Conservation (phyloP, 2,329 filamentous ascomycete species). For the Aspergillus jensenii region DNA sequence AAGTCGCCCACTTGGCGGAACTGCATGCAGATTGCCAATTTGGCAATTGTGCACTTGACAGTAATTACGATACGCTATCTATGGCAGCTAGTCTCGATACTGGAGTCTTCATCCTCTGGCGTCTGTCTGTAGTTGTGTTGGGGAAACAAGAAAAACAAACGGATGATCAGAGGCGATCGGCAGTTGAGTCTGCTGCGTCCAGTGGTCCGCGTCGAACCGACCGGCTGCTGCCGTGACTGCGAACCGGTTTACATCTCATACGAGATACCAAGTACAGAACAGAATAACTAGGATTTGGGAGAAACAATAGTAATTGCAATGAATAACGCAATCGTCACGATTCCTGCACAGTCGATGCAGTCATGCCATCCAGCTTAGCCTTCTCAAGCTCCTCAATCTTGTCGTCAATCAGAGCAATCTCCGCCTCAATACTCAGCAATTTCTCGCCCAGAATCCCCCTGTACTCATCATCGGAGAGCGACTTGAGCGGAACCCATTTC, state of each 20-base stretch:
- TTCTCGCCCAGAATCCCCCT: slow-evolving; percentile 69
- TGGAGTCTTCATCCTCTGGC: too few relatives aligned
- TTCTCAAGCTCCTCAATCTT: slow-evolving; percentile 59
- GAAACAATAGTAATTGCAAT: too few relatives aligned
- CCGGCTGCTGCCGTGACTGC: too few relatives aligned
- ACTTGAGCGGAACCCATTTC: slow-evolving; percentile 70
- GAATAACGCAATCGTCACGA: slow-evolving; percentile 2
- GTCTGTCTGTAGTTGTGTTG: neutral
- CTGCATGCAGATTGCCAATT: neutral
- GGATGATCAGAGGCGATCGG: neutral
- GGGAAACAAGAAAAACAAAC: neutral
- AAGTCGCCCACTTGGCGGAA: slow-evolving; percentile 3
- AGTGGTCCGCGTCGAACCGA: neutral
- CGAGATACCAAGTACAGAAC: too few relatives aligned
- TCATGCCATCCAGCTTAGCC: slow-evolving; percentile 13
- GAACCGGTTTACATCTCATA: too few relatives aligned
- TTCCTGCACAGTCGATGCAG: neutral
- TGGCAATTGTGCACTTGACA: neutral
- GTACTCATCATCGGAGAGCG: slow-evolving; percentile 72
- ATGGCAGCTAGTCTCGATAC: neutral
- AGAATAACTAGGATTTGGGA: too few relatives aligned
- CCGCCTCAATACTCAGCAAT: slow-evolving; percentile 68
- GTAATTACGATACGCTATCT: neutral
- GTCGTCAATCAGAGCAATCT: slow-evolving; percentile 77
- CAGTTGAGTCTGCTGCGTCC: neutral